Conservation (phyloP, 495 filamentous ascomycete genomes). For the Neurospora sp. region DNA sequence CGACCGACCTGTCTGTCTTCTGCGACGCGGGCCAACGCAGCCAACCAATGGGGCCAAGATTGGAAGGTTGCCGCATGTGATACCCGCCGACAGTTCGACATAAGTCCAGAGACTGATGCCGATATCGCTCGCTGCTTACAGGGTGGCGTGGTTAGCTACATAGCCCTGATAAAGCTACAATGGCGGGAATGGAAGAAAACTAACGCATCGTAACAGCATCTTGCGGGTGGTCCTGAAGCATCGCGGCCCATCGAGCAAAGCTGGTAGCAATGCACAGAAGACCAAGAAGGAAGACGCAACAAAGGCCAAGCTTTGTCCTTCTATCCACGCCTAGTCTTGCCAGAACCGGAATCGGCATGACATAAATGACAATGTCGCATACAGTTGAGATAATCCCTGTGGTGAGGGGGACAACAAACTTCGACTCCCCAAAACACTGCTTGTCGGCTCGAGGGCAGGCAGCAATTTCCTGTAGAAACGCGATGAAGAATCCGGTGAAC, state of each 20-base stretch:
- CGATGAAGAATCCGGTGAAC: neutral
- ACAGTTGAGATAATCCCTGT: neutral
- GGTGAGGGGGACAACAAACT: conserved; percentile 5
- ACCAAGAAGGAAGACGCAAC: conserved; percentile 6
- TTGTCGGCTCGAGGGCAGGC: neutral
- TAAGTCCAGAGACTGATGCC: conserved; percentile 11
- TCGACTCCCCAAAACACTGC: neutral
- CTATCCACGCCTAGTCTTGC: conserved; percentile 2
- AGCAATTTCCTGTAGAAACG: neutral
- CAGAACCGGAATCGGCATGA: conserved; percentile 11
- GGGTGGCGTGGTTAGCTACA: neutral
- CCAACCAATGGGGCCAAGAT: conserved; percentile 7
- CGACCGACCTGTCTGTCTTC: neutral
- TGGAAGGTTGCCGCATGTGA: conserved; percentile 13
- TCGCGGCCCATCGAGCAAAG: neutral
- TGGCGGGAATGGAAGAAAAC: neutral
- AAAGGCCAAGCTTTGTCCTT: conserved; percentile 2
- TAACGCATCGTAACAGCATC: neutral
- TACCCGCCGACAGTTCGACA: conserved; percentile 11
- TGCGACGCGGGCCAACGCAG: conserved; percentile 1
- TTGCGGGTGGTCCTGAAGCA: neutral
- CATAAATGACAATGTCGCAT: conserved; percentile 8
- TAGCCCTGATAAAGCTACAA: no score
- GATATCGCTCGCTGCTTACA: neutral
- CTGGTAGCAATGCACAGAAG: neutral